Conservation (phyloP, 768 basidiomycete species). For the Leccinum aurantiacum region DNA sequence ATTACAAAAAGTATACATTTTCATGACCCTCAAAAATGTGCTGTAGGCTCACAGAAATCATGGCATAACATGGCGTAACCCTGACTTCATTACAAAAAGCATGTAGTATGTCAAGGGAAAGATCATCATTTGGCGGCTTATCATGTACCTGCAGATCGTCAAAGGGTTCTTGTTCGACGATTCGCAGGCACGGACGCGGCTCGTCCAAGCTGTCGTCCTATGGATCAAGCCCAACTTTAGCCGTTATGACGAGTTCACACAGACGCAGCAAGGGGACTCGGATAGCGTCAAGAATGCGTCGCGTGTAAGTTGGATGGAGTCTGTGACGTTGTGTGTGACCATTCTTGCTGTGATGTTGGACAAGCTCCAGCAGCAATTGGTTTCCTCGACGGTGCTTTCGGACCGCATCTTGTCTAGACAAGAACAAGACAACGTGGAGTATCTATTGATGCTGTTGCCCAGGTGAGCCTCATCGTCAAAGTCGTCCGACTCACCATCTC, state of each 20-base stretch:
- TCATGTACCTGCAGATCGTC: conserved; percentile 91
- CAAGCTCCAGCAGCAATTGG: conserved; percentile 79
- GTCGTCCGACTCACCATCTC: conserved; percentile 6
- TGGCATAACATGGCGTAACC: too few relatives aligned
- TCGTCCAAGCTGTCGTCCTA: conserved; percentile 84
- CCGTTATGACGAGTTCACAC: conserved; percentile 81
- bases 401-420: conserved; percentile 64
- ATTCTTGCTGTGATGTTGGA: conserved; percentile 89
- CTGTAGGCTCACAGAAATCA: too few relatives aligned
- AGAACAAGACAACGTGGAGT: conserved; percentile 93
- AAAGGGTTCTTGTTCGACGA: conserved; percentile 87
- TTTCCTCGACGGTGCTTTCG: conserved; percentile 58
- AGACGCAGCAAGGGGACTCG: conserved; percentile 61
- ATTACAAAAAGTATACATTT: too few relatives aligned
- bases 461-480: conserved; percentile 48
- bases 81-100: too few relatives aligned
- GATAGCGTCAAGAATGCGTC: conserved; percentile 68
- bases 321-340: conserved; percentile 84
- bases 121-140: conserved; percentile 89
- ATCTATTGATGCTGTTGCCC: conserved; percentile 77
- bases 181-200: conserved; percentile 67
- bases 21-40: too few relatives aligned
- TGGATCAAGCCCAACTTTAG: conserved; percentile 98
- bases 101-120: too few relatives aligned
- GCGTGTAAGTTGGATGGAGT: conserved; percentile 87